phyloP scores from a whole-genome alignment of 495 filamentous ascomycete species.

The Daldinia caldariorum region DNA sequence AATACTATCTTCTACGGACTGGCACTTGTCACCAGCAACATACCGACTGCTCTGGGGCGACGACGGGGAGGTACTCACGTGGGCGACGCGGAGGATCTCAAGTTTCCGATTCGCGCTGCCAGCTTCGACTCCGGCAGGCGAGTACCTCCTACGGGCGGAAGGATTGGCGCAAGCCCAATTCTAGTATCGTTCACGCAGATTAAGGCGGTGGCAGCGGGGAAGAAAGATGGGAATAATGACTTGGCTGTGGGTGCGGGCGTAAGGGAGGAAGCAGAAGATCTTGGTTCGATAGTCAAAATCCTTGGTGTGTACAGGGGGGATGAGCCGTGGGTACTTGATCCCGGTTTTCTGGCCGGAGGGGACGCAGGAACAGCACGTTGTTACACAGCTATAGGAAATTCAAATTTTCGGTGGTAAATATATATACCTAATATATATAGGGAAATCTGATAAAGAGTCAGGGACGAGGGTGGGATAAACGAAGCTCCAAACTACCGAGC shows the following conservation, averaged over 20 bases:
- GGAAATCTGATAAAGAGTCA: too few relatives aligned
- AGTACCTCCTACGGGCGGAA: slow-evolving; percentile 71
- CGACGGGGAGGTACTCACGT: neutral
- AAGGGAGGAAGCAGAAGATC: neutral
- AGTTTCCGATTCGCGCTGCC: slow-evolving; percentile 51
- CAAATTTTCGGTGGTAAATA: too few relatives aligned
- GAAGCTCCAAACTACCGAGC: too few relatives aligned
- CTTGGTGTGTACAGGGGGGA: slow-evolving; percentile 27
- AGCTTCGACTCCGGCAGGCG: slow-evolving; percentile 54
- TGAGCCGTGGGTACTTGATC: slow-evolving; percentile 36
- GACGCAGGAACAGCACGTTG: slow-evolving; percentile 30
- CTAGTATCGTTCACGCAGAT: slow-evolving; percentile 2
- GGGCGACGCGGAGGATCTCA: slow-evolving; percentile 24
- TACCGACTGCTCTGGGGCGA: neutral
- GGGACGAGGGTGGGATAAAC: too few relatives aligned
- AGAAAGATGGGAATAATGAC: neutral
- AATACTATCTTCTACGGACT: neutral
- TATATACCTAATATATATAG: too few relatives aligned
- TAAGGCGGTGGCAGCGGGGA: neutral
- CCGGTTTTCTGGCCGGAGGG: slow-evolving; percentile 38
- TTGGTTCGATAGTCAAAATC: slow-evolving; percentile 27
- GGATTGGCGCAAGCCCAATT: slow-evolving; percentile 40
- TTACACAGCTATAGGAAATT: slow-evolving; percentile 10
- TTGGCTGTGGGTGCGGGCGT: neutral
- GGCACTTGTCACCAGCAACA: neutral